Conservation (phyloP, 179 eudicot species). For the Camellia oleifera region DNA sequence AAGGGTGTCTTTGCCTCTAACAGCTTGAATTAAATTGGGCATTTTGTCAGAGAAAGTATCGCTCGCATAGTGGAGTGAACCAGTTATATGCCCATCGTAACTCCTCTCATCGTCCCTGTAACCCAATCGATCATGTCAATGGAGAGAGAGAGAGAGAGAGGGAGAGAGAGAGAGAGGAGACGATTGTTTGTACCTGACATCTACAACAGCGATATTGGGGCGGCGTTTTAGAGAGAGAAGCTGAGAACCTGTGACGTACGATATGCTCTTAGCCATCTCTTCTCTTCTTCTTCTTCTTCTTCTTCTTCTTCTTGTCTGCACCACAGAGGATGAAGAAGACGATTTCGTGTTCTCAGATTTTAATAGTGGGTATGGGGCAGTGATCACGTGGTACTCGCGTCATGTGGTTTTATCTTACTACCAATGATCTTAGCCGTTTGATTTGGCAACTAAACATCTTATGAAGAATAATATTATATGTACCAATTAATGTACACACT, state of each 20-base stretch:
- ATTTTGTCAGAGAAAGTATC: conserved; percentile 67
- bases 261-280: conserved; percentile 44
- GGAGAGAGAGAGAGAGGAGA: background rate
- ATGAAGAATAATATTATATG: too few species aligned
- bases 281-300: conserved; percentile 2
- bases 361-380: too few species aligned
- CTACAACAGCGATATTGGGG: conserved; percentile 78
- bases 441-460: too few species aligned
- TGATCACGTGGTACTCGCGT: too few species aligned
- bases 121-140: background rate
- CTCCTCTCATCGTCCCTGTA: conserved; percentile 78
- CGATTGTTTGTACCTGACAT: conserved; percentile 54
- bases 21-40: conserved; percentile 63
- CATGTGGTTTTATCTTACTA: too few species aligned
- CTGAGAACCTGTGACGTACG: conserved; percentile 70
- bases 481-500: too few species aligned
- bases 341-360: too few species aligned
- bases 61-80: conserved; percentile 79
- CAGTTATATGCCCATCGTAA: conserved; percentile 84
- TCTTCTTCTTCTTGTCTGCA: background rate
- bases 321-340: too few species aligned
- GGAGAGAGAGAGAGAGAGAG: background rate
- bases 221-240: conserved; percentile 66
- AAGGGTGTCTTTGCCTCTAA: conserved; percentile 78
- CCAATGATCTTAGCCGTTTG: too few species aligned